Evolutionary conservation across 1,139 yeast species (phyloP).

Genomic region (Entelexis paramagnoliae): DNA sequence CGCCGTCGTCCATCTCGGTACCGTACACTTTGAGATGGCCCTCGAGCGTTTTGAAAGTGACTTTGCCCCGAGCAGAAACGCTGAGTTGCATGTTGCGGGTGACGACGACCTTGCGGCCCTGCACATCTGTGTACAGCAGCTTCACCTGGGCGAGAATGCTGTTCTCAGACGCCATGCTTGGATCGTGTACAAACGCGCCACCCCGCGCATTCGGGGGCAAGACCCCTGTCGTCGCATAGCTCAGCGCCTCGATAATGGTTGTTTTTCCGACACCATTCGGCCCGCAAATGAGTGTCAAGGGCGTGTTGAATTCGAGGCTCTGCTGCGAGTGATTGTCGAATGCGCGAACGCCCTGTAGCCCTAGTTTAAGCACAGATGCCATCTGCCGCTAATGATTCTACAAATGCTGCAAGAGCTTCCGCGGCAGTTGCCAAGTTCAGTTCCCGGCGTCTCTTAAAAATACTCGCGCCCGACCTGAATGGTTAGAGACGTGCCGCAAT

Average conservation of each 20-base stretch:
- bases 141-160: constrained; percentile 85
- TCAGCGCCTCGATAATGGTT: constrained; percentile 85
- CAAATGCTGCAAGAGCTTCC: too few relatives aligned
- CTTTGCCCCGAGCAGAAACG: constrained; percentile 49
- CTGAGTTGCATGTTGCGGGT: constrained; percentile 63
- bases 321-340: constrained; percentile 76
- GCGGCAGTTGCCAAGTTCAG: too few relatives aligned
- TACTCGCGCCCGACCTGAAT: too few relatives aligned
- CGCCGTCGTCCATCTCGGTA: constrained; percentile 24
- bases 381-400: too few relatives aligned
- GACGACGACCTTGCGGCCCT: constrained; percentile 69
- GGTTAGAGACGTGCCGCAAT: too few relatives aligned
- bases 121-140: constrained; percentile 67
- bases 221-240: constrained; percentile 92
- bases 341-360: constrained; percentile 83
- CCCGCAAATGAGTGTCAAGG: constrained; percentile 88
- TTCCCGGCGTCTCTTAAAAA: too few relatives aligned
- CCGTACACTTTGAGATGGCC: constrained; percentile 55
- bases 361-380: constrained; percentile 66
- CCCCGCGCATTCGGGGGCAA: constrained; percentile 93
- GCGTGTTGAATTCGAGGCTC: constrained; percentile 80
- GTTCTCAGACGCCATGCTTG: constrained; percentile 56
- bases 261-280: constrained; percentile 98
- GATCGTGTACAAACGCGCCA: constrained; percentile 95
- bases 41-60: constrained; percentile 81